These are phyloP conservation scores for Alternaria brassicae DNA, from an alignment of 2,329 filamentous ascomycete genomes.

Conservation along the genomic window DNA sequence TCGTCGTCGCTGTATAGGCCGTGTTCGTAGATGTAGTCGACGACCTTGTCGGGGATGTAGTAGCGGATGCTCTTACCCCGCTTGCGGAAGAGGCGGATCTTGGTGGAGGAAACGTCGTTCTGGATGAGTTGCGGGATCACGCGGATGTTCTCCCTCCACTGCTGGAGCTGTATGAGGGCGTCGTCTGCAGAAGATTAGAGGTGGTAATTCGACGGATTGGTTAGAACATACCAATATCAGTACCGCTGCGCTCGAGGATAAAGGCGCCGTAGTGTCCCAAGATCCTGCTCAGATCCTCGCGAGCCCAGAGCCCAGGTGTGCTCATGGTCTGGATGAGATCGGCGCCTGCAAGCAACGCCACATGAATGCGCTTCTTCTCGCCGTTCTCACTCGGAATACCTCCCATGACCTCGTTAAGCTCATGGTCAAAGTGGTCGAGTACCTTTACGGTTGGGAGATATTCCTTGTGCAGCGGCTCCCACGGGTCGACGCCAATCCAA, in stretches of 20 bases:
- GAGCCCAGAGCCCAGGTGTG: slow-evolving; percentile 74
- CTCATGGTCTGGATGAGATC: slow-evolving; percentile 62
- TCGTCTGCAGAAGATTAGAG: slow-evolving; percentile 63
- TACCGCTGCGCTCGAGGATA: slow-evolving; percentile 86
- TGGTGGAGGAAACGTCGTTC: slow-evolving; percentile 81
- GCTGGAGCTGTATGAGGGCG: slow-evolving; percentile 79
- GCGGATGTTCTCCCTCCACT: slow-evolving; percentile 85
- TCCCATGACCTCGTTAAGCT: slow-evolving; percentile 80
- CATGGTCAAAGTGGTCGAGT: slow-evolving; percentile 87
- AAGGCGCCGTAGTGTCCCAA: slow-evolving; percentile 83
- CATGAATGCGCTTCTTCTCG: slow-evolving; percentile 70
- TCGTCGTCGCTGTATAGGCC: slow-evolving; percentile 50
- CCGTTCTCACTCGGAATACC: slow-evolving; percentile 76
- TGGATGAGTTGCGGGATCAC: slow-evolving; percentile 89
- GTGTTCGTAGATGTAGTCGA: slow-evolving; percentile 52
- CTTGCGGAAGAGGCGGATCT: slow-evolving; percentile 76
- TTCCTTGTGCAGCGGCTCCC: slow-evolving; percentile 82
- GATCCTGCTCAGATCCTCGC: slow-evolving; percentile 86
- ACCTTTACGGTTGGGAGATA: slow-evolving; percentile 91
- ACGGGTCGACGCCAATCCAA: slow-evolving; percentile 49
- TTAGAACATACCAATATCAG: slow-evolving; percentile 67
- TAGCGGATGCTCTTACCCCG: slow-evolving; percentile 52
- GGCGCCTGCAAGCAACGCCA: slow-evolving; percentile 80
- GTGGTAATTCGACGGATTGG: not conserved
- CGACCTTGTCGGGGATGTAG: slow-evolving; percentile 50